Evolutionary conservation across 2,329 filamentous ascomycete species (phyloP).

Genomic region (Botrytis pseudocinerea): DNA sequence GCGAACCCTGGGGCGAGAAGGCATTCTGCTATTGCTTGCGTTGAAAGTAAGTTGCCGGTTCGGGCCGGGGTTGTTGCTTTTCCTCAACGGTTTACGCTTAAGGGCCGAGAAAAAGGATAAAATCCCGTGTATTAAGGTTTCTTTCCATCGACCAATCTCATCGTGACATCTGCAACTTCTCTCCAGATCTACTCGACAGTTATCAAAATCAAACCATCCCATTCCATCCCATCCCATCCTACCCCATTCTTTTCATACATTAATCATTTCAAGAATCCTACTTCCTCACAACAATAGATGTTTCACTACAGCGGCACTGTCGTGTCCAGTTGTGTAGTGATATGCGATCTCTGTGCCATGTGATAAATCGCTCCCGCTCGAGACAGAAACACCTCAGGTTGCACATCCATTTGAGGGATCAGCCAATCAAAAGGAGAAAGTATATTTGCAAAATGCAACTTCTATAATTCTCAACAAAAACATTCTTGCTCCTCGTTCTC

Average conservation of each 20-base stretch:
- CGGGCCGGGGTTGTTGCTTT: constrained; percentile 13
- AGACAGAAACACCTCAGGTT: constrained; percentile 20
- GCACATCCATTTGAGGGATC: constrained; percentile 7
- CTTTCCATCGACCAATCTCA: background rate
- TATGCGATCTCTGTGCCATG: constrained; percentile 25
- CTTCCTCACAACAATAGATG: constrained; percentile 3
- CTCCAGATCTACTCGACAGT: background rate
- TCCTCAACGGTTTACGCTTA: constrained; percentile 13
- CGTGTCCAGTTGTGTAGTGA: constrained; percentile 19
- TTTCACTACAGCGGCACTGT: constrained; percentile 24
- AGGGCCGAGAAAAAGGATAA: background rate
- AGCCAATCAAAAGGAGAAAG: background rate
- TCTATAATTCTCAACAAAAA: constrained; percentile 12
- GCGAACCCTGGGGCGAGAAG: background rate
- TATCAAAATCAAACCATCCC: background rate
- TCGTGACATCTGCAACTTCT: background rate
- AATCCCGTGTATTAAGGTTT: background rate
- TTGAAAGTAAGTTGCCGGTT: constrained; percentile 10
- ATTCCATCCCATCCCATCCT: too few relatives aligned
- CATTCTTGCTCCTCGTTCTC: background rate
- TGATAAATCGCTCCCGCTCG: constrained; percentile 23
- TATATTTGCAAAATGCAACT: background rate
- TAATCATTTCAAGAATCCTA: constrained; percentile 8
- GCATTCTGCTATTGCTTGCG: background rate
- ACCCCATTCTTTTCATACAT: too few relatives aligned